Base-by-base conservation (phyloP, 106 monocot species). In the Allium fistulosum region DNA sequence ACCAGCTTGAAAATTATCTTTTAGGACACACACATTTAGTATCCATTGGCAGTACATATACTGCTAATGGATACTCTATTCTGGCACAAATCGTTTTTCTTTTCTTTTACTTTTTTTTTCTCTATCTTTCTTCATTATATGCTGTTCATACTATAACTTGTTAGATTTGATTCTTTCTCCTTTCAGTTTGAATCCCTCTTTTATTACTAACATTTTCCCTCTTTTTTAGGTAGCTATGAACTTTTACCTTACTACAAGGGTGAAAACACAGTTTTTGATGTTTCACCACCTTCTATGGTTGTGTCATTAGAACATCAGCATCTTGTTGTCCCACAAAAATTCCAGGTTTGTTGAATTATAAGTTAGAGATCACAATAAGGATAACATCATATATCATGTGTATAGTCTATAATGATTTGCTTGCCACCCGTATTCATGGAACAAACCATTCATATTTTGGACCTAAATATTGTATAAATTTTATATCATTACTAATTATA, bases 241-340 rank as follows among this genome's bases (percentile, higher is more conserved):
- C 83, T 99, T 68, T 52, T 99, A 56, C 90, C 97, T 70, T 99
- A 84, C 62, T 99, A 99, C 80, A 99, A 87, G 61, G 92, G 97
- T 50, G 97, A 97, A 73, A 92, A 97, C 66, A 97, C 92, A 66
- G 72, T 87, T 64, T 97, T 97, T 77, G 92, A 97, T 85, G 87
- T 97, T 71, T 92, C 87, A 49, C 97, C 97, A n/a, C 70, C 89
- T 68, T 97, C 89, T 16, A 48, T 85, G 49, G 57, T 17, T 72
- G 73, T 97, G 58, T 85, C 88, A 79, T 76, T 97, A 26, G 84
- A 82, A 71, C 97, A 99, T 69, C 66, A 72, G 65, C 87, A 99
- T 74, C 63, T 81, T 57, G 85, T 66, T 10, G 49, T 99, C 57
- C 66, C 68, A 26, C 87, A 99, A 72, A 82, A 74, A 53, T 99